Base-by-base conservation (phyloP, 495 filamentous ascomycete genomes). In the Immersiella caudata region DNA sequence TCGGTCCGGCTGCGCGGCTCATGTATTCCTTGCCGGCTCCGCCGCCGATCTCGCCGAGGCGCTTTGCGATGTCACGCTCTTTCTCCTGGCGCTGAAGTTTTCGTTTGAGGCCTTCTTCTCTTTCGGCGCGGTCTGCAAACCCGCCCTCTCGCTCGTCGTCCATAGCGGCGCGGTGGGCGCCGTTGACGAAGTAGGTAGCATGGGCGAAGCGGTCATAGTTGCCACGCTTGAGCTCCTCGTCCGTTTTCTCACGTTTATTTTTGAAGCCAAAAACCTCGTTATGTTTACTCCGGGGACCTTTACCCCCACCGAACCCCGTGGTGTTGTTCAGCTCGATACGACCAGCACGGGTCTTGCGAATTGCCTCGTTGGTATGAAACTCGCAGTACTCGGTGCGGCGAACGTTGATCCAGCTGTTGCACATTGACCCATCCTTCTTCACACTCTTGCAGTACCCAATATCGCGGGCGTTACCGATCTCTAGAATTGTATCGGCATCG, bases 361-460 rank as follows among this genome's bases (percentile, higher is more conserved):
- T 77, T 18, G 90, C 89, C 20, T 89, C 75, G 72, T 97, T 91
- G 70, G 96, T 86, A 73, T 99, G 95, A 70, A 91, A 99, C 67
- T 96, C 91, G 79, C 95, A 99, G 75, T 90, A 93, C 68, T 96
- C 90, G 7, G 93, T 97, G 71, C 92, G 91, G 11, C 92, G 84
- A 63, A 83, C 86, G 74, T 99, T 93, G 35, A 99, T 83, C 96
- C 96, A 99, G 57, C 83, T 79, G 26, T 84, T 86, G 75, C 95
- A 99, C 40, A 82, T 81, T 67, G 90, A 85, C 25, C 94, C 94
- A 79, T 97, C 93, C 70, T 91, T 93, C 71, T 91, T 91, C 58
- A 92, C 79, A 20, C 85, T 84, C 75, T 93, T 94, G 80, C 96
- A 99, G 76, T 89, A 97, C 4, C 89, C 93, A 0, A 99, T 83